These are phyloP conservation scores for Excoecaria agallocha DNA, from an alignment of 345 rosid species.

Conservation along the genomic window DNA sequence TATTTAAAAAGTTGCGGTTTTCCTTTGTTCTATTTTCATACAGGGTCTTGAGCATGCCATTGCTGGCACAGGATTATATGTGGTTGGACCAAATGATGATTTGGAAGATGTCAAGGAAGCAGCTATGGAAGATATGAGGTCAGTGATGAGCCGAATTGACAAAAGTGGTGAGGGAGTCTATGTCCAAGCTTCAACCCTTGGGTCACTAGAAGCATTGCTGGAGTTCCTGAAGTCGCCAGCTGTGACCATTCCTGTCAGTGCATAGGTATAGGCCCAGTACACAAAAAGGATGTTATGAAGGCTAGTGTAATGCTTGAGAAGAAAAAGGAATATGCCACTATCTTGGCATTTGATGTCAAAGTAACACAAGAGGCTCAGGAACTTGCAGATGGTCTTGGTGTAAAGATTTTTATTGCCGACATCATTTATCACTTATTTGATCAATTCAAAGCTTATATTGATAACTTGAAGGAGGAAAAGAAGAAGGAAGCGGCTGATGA, in stretches of 20 bases:
- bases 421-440: slow-evolving; percentile 92
- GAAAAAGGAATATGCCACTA: slow-evolving; percentile 87
- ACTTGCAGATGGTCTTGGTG: slow-evolving; percentile 82
- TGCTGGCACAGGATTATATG: slow-evolving; percentile 88
- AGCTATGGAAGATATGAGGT: slow-evolving; percentile 84
- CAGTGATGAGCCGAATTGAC: slow-evolving; percentile 82
- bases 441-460: slow-evolving; percentile 82
- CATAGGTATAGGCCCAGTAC: slow-evolving; percentile 86
- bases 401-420: slow-evolving; percentile 91
- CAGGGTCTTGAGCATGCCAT: slow-evolving; percentile 95
- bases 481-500: slow-evolving; percentile 90
- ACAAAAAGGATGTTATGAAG: slow-evolving; percentile 89
- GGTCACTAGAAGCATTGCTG: slow-evolving; percentile 91
- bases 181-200: slow-evolving; percentile 94
- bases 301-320: slow-evolving; percentile 94
- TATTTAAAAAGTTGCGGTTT: slow-evolving; percentile 3
- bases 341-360: slow-evolving; percentile 94
- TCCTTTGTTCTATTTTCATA: slow-evolving; percentile 15
- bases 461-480: slow-evolving; percentile 81
- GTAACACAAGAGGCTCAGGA: slow-evolving; percentile 91
- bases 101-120: slow-evolving; percentile 62
- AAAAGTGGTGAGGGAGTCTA: slow-evolving; percentile 88
- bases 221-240: slow-evolving; percentile 86
- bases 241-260: slow-evolving; percentile 89
- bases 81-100: slow-evolving; percentile 75